These are phyloP conservation scores for Lactifluus echinatus DNA, from an alignment of 768 basidiomycete species.

Conservation along the genomic window DNA sequence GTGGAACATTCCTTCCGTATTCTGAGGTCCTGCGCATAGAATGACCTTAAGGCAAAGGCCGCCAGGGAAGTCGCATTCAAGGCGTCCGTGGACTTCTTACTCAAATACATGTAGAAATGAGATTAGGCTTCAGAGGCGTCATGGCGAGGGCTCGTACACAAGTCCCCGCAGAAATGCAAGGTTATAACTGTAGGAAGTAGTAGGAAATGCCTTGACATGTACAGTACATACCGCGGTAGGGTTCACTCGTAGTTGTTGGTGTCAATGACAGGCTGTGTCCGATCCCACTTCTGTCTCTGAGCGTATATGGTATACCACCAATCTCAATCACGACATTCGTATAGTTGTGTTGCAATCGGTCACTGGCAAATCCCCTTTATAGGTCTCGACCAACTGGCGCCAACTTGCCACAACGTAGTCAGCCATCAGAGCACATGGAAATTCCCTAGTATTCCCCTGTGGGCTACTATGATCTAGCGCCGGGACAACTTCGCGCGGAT, in stretches of 20 bases:
- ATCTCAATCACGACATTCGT: too few relatives aligned
- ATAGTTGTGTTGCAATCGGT: too few relatives aligned
- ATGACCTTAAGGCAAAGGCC: conserved; percentile 25
- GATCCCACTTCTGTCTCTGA: too few relatives aligned
- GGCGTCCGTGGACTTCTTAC: conserved; percentile 30
- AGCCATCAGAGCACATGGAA: too few relatives aligned
- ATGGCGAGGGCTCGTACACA: neutral
- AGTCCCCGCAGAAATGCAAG: neutral
- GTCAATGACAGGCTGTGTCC: neutral
- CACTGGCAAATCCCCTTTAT: too few relatives aligned
- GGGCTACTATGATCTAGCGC: too few relatives aligned
- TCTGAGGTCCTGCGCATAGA: conserved; percentile 19
- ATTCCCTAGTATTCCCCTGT: too few relatives aligned
- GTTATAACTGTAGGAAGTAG: neutral
- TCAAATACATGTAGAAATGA: conserved; percentile 24
- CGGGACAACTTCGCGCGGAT: too few relatives aligned
- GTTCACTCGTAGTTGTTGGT: neutral
- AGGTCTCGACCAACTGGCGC: too few relatives aligned
- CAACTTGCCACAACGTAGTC: too few relatives aligned
- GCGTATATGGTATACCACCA: too few relatives aligned
- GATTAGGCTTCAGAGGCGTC: neutral
- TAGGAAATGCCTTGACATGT: neutral
- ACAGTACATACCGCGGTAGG: neutral
- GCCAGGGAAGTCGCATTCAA: conserved; percentile 37
- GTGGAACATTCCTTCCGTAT: conserved; percentile 1